Evolutionary conservation across 345 rosid species (phyloP).

Genomic region (Camelina hispida): DNA sequence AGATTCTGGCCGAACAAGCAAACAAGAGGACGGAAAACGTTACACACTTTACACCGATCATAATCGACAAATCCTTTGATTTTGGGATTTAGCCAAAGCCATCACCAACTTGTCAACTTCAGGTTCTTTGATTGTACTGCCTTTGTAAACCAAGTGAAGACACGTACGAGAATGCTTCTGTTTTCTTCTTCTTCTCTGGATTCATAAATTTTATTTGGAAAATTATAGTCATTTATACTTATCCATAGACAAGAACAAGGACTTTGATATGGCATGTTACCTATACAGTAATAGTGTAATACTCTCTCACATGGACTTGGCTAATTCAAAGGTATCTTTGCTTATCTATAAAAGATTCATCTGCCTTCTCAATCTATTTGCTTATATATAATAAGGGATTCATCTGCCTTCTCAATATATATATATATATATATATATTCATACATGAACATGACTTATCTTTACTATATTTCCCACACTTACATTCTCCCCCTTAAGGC

Average conservation of each 20-base stretch:
- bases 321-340: neutral
- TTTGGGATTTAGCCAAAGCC: slow-evolving; percentile 23
- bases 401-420: neutral
- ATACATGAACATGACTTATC: neutral
- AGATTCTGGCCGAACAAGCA: slow-evolving; percentile 34
- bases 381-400: neutral
- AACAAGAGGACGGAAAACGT: slow-evolving; percentile 20
- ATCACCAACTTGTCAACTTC: slow-evolving; percentile 29
- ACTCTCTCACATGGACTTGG: neutral
- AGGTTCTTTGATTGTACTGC: slow-evolving; percentile 5
- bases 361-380: neutral
- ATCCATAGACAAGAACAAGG: neutral
- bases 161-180: neutral
- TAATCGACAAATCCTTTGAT: slow-evolving; percentile 24
- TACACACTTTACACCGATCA: slow-evolving; percentile 21
- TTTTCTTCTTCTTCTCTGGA: no score
- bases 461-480: neutral
- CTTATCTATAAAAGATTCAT: neutral
- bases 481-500: neutral
- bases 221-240: no score
- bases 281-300: neutral
- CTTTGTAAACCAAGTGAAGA: slow-evolving; percentile 27
- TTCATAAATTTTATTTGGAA: no score
- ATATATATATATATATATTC: neutral
- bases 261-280: slow-evolving; percentile 10